A percentile compares a stretch with the other conserved stretches of the same genome.
Conservation (phyloP, 352 stramenopile genomes). For the Phytophthora multivora region DNA sequence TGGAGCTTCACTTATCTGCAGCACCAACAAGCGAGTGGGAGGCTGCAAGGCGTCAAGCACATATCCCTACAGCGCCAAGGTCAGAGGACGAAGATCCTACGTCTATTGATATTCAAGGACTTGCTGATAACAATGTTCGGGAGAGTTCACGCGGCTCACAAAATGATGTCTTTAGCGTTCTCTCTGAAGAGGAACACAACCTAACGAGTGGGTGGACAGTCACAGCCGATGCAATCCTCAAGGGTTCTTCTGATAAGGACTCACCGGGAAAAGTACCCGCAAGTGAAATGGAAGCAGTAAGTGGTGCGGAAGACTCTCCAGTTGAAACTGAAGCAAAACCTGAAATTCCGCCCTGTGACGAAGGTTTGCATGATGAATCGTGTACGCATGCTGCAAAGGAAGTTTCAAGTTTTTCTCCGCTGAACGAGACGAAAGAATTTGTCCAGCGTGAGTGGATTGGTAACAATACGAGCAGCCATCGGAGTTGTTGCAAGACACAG, state of each 20-base stretch:
- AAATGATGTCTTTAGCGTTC: not conserved
- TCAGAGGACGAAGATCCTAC: slow-evolving; percentile 1
- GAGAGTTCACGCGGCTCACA: not conserved
- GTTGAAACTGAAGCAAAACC: slow-evolving; percentile 3
- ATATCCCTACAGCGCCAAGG: slow-evolving; percentile 32
- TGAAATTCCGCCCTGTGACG: not conserved
- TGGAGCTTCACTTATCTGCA: slow-evolving; percentile 51
- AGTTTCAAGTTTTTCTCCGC: not conserved
- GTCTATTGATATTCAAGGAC: not conserved
- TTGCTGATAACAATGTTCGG: slow-evolving; percentile 1
- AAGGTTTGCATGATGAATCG: slow-evolving; percentile 6
- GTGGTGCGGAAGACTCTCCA: not conserved
- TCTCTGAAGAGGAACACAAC: slow-evolving; percentile 20
- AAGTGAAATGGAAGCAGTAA: slow-evolving; percentile 13
- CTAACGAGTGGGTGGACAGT: slow-evolving; percentile 34
- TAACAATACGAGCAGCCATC: slow-evolving; percentile 24
- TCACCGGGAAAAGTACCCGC: slow-evolving; percentile 2
- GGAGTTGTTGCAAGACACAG: slow-evolving; percentile 68
- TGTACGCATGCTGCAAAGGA: slow-evolving; percentile 4
- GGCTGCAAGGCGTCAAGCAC: slow-evolving; percentile 34
- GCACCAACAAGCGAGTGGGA: slow-evolving; percentile 46
- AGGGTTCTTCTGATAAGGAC: slow-evolving; percentile 8
- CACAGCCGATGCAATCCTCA: slow-evolving; percentile 18
- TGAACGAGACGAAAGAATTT: slow-evolving; percentile 12
- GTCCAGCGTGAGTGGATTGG: slow-evolving; percentile 9